Evolutionary conservation across 2,329 filamentous ascomycete genomes (phyloP).

Genomic region (Sarocladium kiliense): DNA sequence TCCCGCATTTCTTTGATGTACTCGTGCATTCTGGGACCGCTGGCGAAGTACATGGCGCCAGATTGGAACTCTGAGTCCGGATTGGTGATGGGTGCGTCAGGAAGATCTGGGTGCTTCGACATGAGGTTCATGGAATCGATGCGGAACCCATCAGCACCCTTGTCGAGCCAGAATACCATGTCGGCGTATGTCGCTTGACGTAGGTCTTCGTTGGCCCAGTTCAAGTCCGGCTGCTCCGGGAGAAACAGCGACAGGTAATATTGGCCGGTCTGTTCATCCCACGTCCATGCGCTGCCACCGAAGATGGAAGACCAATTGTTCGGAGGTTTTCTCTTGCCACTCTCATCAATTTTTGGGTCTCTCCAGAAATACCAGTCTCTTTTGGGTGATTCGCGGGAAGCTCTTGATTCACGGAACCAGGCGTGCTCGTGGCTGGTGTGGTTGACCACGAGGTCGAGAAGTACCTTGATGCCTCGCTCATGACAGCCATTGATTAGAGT

Average conservation of each 20-base stretch:
- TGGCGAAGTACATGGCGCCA: conserved; percentile 38
- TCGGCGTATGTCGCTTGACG: no score
- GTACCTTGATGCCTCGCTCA: no score
- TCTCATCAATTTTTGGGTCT: no score
- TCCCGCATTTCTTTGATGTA: conserved; percentile 52
- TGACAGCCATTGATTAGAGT: no score
- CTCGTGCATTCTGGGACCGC: conserved; percentile 59
- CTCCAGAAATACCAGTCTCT: no score
- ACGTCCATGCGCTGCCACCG: conserved; percentile 31
- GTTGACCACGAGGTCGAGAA: no score
- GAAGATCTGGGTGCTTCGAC: conserved; percentile 51
- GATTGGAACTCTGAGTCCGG: conserved; percentile 39
- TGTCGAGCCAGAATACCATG: conserved; percentile 66
- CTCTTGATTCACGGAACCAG: no score
- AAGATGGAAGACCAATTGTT: no score
- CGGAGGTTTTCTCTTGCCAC: no score
- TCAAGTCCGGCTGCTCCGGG: conserved; percentile 60
- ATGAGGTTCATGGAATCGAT: conserved; percentile 66
- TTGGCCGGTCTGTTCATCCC: conserved; percentile 28
- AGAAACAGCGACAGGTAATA: conserved; percentile 57
- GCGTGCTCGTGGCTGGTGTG: no score
- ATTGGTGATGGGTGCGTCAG: conserved; percentile 40
- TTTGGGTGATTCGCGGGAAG: no score
- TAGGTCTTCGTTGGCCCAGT: conserved; percentile 51
- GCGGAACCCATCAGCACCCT: conserved; percentile 62